A percentile compares a stretch with the other conserved stretches of the same genome.
These are phyloP conservation scores for Epichloe scottii DNA, from an alignment of 2,329 filamentous ascomycete genomes.

Conservation along the genomic window DNA sequence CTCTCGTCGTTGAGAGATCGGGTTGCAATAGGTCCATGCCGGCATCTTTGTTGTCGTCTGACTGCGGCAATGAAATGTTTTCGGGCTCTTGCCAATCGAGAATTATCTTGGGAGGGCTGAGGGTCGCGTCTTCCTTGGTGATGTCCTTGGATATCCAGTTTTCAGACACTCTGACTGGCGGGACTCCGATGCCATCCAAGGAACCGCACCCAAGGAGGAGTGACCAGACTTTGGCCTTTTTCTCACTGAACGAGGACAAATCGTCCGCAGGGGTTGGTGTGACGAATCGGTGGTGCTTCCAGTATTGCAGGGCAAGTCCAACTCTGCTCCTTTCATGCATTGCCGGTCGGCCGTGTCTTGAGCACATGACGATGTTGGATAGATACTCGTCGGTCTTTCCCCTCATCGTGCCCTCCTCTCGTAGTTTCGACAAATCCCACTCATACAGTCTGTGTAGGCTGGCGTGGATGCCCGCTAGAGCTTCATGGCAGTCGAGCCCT, in stretches of 20 bases:
- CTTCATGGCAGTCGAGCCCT: conserved; percentile 64
- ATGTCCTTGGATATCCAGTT: conserved; percentile 60
- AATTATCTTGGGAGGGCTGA: conserved; percentile 28
- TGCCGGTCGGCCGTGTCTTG: conserved; percentile 54
- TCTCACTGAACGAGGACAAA: conserved; percentile 24
- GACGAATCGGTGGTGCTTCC: conserved; percentile 50
- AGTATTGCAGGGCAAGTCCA: conserved; percentile 65
- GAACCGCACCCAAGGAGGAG: conserved; percentile 54
- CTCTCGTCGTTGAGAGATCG: conserved; percentile 32
- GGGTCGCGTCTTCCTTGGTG: conserved; percentile 40
- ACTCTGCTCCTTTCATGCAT: conserved; percentile 58
- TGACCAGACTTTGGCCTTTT: conserved; percentile 46
- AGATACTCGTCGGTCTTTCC: conserved; percentile 36
- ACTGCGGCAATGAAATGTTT: conserved; percentile 42
- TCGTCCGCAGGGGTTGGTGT: conserved; percentile 20
- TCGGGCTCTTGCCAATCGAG: conserved; percentile 65
- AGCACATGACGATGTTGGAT: conserved; percentile 50
- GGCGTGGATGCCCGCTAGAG: conserved; percentile 59
- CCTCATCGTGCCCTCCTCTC: conserved; percentile 32
- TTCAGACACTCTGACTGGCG: conserved; percentile 57
- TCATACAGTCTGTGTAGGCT: conserved; percentile 58
- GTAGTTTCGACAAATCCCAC: conserved; percentile 52
- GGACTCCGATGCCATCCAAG: conserved; percentile 32
- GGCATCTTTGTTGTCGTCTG: conserved; percentile 34
- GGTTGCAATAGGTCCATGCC: conserved; percentile 41